These are phyloP conservation scores for Cyclostephanos tholiformis DNA, from an alignment of 108 stramenopile species.

Conservation along the genomic window DNA sequence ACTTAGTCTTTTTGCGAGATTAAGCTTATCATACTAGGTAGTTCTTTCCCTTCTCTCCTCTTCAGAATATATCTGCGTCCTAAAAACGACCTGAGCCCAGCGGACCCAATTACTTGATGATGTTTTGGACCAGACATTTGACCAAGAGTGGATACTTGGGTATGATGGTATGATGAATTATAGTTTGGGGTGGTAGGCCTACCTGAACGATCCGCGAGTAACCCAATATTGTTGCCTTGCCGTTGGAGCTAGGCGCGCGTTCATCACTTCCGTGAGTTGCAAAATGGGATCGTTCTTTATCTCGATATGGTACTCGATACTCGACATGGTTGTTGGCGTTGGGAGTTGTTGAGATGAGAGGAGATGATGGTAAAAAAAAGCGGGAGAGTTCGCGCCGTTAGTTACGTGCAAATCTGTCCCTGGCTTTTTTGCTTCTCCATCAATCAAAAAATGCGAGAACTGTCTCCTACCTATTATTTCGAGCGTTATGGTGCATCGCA, in stretches of 20 bases:
- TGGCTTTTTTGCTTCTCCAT: no score
- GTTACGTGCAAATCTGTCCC: no score
- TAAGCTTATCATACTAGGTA: no score
- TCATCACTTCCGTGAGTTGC: neutral
- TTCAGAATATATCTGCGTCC: constrained; percentile 26
- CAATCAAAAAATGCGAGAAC: no score
- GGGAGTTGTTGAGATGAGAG: neutral
- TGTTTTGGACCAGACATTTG: constrained; percentile 13
- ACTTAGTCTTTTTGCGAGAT: no score
- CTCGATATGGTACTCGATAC: no score
- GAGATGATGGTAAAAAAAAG: no score
- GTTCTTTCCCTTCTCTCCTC: constrained; percentile 39
- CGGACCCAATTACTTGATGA: constrained; percentile 23
- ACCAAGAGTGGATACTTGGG: neutral
- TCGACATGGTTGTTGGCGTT: no score
- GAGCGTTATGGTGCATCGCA: no score
- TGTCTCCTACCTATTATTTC: no score
- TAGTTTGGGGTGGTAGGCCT: neutral
- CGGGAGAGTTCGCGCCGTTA: constrained; percentile 2
- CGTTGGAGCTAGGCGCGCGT: neutral
- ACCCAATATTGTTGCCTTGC: neutral
- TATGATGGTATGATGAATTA: neutral
- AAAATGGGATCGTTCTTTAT: no score
- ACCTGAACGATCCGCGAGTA: constrained; percentile 11
- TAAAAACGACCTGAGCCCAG: no score